phyloP scores from a whole-genome alignment of 176 grass and related monocot genomes.

The Carex pumila region DNA sequence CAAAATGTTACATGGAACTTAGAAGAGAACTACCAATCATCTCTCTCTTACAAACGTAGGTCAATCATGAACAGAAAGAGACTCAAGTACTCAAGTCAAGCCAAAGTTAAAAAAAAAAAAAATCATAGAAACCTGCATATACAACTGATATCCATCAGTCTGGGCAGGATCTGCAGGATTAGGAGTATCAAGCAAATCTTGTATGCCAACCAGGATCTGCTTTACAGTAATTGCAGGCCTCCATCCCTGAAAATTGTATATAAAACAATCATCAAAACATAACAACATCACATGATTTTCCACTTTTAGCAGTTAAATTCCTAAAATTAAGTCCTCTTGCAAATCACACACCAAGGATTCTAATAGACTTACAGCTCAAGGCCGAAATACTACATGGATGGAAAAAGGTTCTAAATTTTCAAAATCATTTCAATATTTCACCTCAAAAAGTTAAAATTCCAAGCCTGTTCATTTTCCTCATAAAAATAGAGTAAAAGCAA shows the following conservation, averaged over 20 bases:
- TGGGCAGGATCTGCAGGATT: conserved; percentile 83
- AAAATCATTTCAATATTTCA: background rate
- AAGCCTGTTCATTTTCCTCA: background rate
- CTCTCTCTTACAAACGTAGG: background rate
- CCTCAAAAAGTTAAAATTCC: background rate
- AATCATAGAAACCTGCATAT: conserved; percentile 53
- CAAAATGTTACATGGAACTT: background rate
- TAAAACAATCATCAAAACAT: background rate
- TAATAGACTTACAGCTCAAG: background rate
- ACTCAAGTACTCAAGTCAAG: background rate
- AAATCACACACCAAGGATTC: background rate
- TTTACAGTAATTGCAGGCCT: conserved; percentile 84
- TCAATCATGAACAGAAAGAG: background rate
- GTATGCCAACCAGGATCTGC: conserved; percentile 84
- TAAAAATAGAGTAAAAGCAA: background rate
- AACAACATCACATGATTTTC: background rate
- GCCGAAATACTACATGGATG: background rate
- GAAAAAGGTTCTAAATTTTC: background rate
- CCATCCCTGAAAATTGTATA: conserved; percentile 51
- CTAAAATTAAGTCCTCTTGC: background rate
- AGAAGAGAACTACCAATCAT: background rate
- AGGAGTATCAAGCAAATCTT: conserved; percentile 84
- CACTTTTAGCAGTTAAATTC: background rate
- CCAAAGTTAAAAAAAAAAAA: background rate
- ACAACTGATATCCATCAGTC: conserved; percentile 74